These are phyloP conservation scores for Microdochium trichocladiopsis DNA, from an alignment of 2,329 filamentous ascomycete species.

Conservation along the genomic window DNA sequence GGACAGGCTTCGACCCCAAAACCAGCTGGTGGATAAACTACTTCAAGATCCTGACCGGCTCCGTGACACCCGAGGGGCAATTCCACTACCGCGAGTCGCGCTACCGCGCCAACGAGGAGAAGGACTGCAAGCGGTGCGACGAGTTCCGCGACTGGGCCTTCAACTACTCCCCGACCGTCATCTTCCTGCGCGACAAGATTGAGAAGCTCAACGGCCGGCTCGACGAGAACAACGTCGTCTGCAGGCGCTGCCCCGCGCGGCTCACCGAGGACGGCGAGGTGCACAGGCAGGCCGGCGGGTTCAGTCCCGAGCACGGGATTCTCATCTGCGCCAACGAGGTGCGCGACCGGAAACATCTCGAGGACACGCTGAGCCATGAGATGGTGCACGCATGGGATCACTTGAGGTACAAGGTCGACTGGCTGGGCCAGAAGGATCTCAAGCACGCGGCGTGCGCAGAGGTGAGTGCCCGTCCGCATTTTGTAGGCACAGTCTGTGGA, in stretches of 20 bases:
- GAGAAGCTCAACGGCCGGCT: constrained; percentile 70
- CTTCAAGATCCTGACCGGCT: constrained; percentile 73
- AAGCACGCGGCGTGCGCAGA: constrained; percentile 92
- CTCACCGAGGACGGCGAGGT: constrained; percentile 51
- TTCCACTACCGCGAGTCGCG: constrained; percentile 72
- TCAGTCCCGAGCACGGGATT: constrained; percentile 81
- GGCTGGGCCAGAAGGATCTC: constrained; percentile 61
- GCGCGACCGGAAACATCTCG: constrained; percentile 69
- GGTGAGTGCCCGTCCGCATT: constrained; percentile 38
- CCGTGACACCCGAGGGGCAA: constrained; percentile 60
- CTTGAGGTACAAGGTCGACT: constrained; percentile 84
- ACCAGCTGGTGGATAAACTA: constrained; percentile 71
- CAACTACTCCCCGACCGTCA: constrained; percentile 75
- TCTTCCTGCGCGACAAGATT: constrained; percentile 81
- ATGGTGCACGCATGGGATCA: constrained; percentile 98
- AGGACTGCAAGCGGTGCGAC: constrained; percentile 78
- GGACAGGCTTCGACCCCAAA: constrained; percentile 57
- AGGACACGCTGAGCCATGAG: constrained; percentile 93
- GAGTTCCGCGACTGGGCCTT: constrained; percentile 77
- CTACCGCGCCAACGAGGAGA: constrained; percentile 67
- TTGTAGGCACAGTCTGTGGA: background rate
- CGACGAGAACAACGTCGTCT: constrained; percentile 69
- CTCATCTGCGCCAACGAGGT: constrained; percentile 90
- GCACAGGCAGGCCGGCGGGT: constrained; percentile 68
- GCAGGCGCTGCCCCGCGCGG: constrained; percentile 64